Evolutionary conservation across 495 filamentous ascomycete species (phyloP).

Genomic region (Neurospora africana): DNA sequence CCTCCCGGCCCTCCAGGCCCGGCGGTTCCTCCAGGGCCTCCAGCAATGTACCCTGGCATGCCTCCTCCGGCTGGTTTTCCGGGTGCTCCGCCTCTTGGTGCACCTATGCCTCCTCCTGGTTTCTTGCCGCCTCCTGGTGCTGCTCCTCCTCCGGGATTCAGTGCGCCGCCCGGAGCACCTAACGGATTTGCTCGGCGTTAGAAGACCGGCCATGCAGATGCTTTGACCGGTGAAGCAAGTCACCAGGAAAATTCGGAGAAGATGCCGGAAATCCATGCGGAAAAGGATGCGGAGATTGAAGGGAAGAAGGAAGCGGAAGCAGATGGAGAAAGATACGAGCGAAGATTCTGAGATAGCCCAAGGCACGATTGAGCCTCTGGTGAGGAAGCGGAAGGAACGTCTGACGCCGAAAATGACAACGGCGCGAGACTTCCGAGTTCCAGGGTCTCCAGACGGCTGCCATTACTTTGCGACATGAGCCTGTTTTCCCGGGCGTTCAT

Average conservation of each 20-base stretch:
- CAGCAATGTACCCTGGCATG: slow-evolving; percentile 18
- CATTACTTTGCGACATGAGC: neutral
- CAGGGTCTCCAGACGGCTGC: neutral
- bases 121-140: slow-evolving; percentile 19
- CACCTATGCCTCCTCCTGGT: slow-evolving; percentile 19
- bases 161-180: slow-evolving; percentile 7
- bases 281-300: neutral
- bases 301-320: neutral
- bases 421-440: neutral
- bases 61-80: slow-evolving; percentile 22
- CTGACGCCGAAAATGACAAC: neutral
- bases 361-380: neutral
- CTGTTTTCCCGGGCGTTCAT: neutral
- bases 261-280: neutral
- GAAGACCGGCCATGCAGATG: neutral
- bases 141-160: slow-evolving; percentile 13
- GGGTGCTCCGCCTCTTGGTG: slow-evolving; percentile 17
- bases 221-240: neutral
- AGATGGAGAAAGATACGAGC: neutral
- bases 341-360: neutral
- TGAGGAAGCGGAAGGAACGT: neutral
- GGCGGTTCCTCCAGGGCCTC: slow-evolving; percentile 2
- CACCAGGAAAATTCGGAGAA: neutral
- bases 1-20: slow-evolving; percentile 7
- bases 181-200: slow-evolving; percentile 13